Evolutionary conservation across 305 asterid genomes (phyloP).

Genomic region (Striga hermonthica): DNA sequence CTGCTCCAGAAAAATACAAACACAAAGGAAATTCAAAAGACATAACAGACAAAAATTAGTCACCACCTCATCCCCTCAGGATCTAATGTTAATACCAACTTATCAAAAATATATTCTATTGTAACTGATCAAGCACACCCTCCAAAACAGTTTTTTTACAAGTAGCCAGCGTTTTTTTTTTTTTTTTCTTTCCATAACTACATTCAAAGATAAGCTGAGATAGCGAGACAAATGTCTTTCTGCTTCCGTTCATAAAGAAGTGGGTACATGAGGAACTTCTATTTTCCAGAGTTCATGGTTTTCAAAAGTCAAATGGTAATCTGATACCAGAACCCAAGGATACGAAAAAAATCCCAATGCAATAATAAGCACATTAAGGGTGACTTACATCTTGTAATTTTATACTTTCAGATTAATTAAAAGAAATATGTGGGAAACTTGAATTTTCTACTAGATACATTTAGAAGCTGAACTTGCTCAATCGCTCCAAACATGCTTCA

Average conservation of each 20-base stretch:
- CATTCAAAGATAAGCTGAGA: too few species aligned
- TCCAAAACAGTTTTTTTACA: not conserved
- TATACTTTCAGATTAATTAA: constrained; percentile 3
- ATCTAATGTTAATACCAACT: constrained; percentile 13
- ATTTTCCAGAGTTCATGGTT: not conserved
- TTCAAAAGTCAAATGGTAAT: not conserved
- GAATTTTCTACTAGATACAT: constrained; percentile 12
- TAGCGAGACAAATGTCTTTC: too few species aligned
- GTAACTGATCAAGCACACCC: constrained; percentile 9
- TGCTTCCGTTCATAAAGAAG: not conserved
- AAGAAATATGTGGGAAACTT: not conserved
- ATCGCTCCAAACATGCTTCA: constrained; percentile 16
- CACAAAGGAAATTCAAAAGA: constrained; percentile 16
- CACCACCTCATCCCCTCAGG: constrained; percentile 2
- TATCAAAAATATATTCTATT: not conserved
- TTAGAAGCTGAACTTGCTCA: constrained; percentile 16
- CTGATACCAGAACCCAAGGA: not conserved
- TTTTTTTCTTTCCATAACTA: too few species aligned
- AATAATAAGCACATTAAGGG: not conserved
- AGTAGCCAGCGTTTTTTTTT: not conserved
- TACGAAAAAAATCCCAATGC: constrained; percentile 3
- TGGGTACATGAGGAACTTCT: not conserved
- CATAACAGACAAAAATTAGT: not conserved
- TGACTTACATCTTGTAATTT: constrained; percentile 9
- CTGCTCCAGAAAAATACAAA: not conserved